Evolutionary conservation across 2,329 filamentous ascomycete species (phyloP).

Genomic region (Trichoderma sp.): DNA sequence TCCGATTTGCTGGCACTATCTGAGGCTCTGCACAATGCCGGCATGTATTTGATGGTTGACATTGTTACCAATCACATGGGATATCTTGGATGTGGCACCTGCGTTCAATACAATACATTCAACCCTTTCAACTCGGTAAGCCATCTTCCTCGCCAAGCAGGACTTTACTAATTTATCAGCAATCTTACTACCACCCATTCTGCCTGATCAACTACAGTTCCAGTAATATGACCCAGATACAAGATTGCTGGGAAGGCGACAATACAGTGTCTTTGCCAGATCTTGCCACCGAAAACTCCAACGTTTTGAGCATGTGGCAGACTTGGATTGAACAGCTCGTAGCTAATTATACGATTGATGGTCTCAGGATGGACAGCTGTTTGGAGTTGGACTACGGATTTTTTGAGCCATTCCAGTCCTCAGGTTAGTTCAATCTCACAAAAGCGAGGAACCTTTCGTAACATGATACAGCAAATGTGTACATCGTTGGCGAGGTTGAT

Average conservation of each 20-base stretch:
- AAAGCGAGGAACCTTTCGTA: constrained; percentile 48
- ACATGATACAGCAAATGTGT: constrained; percentile 65
- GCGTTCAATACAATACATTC: constrained; percentile 53
- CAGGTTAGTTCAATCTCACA: background rate
- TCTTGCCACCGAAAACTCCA: constrained; percentile 57
- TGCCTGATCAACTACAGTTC: constrained; percentile 53
- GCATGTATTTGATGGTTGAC: constrained; percentile 62
- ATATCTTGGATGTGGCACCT: constrained; percentile 35
- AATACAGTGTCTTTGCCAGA: constrained; percentile 55
- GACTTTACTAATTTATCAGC: background rate
- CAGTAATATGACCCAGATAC: constrained; percentile 54
- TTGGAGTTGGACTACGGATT: background rate
- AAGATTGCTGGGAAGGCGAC: constrained; percentile 48
- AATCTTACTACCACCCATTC: background rate
- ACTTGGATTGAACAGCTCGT: background rate
- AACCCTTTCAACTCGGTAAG: constrained; percentile 58
- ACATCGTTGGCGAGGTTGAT: constrained; percentile 63
- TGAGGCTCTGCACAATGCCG: constrained; percentile 28
- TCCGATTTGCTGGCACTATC: constrained; percentile 62
- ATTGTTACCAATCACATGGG: constrained; percentile 63
- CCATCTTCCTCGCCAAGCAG: constrained; percentile 32
- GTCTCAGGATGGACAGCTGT: background rate
- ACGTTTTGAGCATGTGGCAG: constrained; percentile 45
- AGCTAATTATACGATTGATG: background rate
- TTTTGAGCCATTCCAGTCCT: background rate